Evolutionary conservation across 306 rosid species (phyloP), one percentile per base, ranked within the genome.

Genomic region (Acacia crassicarpa): DNA sequence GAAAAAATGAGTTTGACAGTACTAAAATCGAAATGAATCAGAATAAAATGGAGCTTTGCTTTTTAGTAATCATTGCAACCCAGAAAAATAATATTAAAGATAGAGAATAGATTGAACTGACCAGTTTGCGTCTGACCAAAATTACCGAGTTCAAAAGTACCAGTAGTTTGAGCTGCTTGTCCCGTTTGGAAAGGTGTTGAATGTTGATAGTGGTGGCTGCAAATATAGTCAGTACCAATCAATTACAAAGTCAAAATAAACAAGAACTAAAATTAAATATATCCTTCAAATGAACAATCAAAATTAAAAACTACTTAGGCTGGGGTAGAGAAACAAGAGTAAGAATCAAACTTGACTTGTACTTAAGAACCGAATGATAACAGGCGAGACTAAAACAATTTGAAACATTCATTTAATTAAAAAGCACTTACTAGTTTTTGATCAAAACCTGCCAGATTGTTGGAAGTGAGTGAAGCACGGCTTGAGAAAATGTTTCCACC

Each of bases 41-140:
- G 71, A 81, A 77, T 6, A 66, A 32, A 82, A 66, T 61, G 70
- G 77, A 85, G 80, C 56, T 79, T 35, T 33, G 41, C n/a, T 74
- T 80, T 45, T 76, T 27, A 80, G 41, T 46, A 49, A 69, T 12
- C 73, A 85, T 59, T 38, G 25, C 72, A 76, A 38, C 75, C 43
- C 78, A 41, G 65, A 81, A 1, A 76, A 56, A 14, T 7, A 30
- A 76, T 6, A 33, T 14, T 14, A 70, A 44, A 32, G 75, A 75
- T 67, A 54, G 35, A 61, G 30, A 66, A 83, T 14, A 74, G 80
- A 77, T 77, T 75, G 4, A 61, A 82, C 84, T 83, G 41, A 96
- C 99, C 91, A 87, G 93, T 83, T 86, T 87, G 99, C 3, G 89
- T 71, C 91, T 83, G 93, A 78, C 88, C 86, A 77, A 87, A 84